Conservation (phyloP, 208 protist genomes). For the Crithidia fasciculata region DNA sequence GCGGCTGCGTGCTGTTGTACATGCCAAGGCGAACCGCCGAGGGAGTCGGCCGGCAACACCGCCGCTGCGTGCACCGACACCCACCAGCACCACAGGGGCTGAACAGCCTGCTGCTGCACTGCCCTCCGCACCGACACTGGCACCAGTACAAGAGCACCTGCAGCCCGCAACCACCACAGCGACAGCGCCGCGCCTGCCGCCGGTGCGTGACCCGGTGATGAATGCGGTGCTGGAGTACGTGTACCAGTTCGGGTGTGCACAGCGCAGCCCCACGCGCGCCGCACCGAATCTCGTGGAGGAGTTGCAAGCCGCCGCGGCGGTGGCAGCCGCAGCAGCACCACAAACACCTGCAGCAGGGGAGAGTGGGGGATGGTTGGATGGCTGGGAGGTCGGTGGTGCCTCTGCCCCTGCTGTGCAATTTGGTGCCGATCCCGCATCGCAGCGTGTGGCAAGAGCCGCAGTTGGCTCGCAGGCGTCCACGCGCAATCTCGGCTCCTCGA, state of each 20-base stretch:
- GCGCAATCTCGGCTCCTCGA: constrained; percentile 26
- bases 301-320: neutral
- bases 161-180: neutral
- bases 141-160: too few species aligned
- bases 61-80: neutral
- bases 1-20: neutral
- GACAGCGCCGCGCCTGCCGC: constrained; percentile 3
- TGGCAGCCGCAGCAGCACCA: neutral
- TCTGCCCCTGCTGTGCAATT: neutral
- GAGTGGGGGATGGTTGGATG: neutral
- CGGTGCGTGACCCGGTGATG: constrained; percentile 70
- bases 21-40: neutral
- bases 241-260: constrained; percentile 43
- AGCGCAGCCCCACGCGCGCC: neutral
- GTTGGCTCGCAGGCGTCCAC: constrained; percentile 14
- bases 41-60: neutral
- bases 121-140: neutral
- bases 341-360: neutral
- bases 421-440: neutral
- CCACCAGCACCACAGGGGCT: neutral
- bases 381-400: neutral
- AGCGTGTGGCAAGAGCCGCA: neutral
- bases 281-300: neutral
- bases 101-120: neutral
- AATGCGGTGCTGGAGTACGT: constrained; percentile 83